Evolutionary conservation across 2,329 filamentous ascomycete genomes (phyloP).

Genomic region (Gliomastix tumulicola): DNA sequence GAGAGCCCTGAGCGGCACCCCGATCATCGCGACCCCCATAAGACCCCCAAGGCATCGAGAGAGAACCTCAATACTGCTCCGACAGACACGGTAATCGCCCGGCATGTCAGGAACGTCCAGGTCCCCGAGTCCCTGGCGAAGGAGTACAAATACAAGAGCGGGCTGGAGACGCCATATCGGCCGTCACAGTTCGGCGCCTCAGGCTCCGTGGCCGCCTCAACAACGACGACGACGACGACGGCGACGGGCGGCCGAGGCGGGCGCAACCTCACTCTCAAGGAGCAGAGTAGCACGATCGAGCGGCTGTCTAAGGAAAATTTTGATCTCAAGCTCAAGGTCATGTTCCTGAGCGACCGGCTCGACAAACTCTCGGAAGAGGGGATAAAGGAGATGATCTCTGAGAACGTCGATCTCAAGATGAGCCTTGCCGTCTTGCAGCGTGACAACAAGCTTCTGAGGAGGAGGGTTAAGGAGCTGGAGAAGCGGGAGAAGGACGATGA

Average conservation of each 20-base stretch:
- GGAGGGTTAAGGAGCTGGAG: constrained; percentile 79
- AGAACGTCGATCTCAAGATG: constrained; percentile 93
- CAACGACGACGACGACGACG: constrained; percentile 12
- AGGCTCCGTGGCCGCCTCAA: constrained; percentile 10
- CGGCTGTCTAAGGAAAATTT: constrained; percentile 97
- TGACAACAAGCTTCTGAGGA: constrained; percentile 78
- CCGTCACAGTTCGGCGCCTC: constrained; percentile 39
- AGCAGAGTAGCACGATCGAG: constrained; percentile 96
- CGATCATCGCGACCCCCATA: constrained; percentile 40
- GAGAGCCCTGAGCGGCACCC: constrained; percentile 29
- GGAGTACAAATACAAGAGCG: constrained; percentile 74
- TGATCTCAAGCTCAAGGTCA: constrained; percentile 92
- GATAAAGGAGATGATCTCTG: constrained; percentile 95
- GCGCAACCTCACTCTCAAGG: constrained; percentile 80
- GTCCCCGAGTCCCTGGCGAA: constrained; percentile 83
- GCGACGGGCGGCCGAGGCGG: constrained; percentile 47
- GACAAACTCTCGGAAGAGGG: constrained; percentile 93
- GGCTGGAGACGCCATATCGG: constrained; percentile 52
- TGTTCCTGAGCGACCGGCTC: constrained; percentile 89
- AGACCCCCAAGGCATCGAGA: constrained; percentile 62
- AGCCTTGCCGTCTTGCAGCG: constrained; percentile 83
- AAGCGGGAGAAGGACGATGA: constrained; percentile 66
- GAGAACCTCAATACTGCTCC: constrained; percentile 52
- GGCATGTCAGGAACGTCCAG: constrained; percentile 83
- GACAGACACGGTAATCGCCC: constrained; percentile 82